Evolutionary conservation across 2,329 filamentous ascomycete species (phyloP).

Genomic region (Chaetothyriales sp.): DNA sequence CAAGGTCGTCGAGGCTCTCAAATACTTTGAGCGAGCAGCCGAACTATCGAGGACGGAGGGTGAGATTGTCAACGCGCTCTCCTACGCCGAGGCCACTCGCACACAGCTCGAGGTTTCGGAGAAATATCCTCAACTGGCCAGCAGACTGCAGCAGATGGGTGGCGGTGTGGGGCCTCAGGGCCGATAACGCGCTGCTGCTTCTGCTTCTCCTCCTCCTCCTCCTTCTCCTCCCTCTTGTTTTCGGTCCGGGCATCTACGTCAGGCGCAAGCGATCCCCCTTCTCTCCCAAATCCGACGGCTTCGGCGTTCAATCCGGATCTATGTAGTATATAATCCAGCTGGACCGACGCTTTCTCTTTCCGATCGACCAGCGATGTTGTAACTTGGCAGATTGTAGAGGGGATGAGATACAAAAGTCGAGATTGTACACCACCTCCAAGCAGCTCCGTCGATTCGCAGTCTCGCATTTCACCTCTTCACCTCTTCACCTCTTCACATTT

Average conservation of each 20-base stretch:
- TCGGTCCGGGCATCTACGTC: background rate
- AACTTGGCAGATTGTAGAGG: background rate
- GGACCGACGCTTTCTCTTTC: background rate
- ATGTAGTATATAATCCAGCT: background rate
- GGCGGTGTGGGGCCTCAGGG: slow-evolving; percentile 15
- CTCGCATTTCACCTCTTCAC: background rate
- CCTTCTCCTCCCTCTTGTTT: background rate
- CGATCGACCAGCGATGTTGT: background rate
- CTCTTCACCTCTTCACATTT: background rate
- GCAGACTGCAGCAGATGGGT: slow-evolving; percentile 49
- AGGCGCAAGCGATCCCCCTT: background rate
- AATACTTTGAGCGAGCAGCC: slow-evolving; percentile 92
- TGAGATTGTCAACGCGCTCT: slow-evolving; percentile 90
- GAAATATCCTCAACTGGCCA: slow-evolving; percentile 67
- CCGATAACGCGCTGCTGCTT: background rate
- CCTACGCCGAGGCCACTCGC: slow-evolving; percentile 89
- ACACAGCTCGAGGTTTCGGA: slow-evolving; percentile 88
- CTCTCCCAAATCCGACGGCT: background rate
- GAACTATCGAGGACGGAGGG: slow-evolving; percentile 88
- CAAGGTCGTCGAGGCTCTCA: slow-evolving; percentile 85
- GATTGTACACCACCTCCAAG: background rate
- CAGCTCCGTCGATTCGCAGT: no score
- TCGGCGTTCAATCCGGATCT: background rate
- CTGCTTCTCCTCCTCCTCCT: background rate
- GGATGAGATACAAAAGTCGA: background rate